phyloP scores from a whole-genome alignment of 192 early-diverging fungal genomes.

The Linnemannia hyalina region DNA sequence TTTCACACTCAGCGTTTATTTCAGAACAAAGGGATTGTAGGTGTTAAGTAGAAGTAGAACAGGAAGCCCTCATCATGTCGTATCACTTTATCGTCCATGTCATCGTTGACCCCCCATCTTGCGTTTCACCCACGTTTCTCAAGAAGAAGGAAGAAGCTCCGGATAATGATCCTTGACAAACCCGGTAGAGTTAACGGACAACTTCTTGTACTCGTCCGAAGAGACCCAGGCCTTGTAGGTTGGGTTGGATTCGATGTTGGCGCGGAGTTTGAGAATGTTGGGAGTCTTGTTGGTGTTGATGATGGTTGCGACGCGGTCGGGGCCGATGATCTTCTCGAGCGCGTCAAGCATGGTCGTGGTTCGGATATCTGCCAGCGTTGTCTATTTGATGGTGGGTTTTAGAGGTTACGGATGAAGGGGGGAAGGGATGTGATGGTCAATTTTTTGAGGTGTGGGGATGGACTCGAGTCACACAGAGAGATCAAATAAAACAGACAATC shows the following conservation, averaged over 20 bases:
- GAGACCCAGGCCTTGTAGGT: slow-evolving; percentile 26
- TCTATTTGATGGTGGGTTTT: neutral
- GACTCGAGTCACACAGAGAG: neutral
- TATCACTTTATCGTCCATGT: too few species aligned
- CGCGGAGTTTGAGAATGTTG: slow-evolving; percentile 16
- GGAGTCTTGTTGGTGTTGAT: slow-evolving; percentile 36
- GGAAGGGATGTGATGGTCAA: too few species aligned
- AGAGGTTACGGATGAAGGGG: too few species aligned
- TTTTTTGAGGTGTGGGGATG: too few species aligned
- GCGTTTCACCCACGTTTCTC: neutral
- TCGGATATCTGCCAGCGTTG: slow-evolving; percentile 33
- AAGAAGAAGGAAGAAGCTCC: neutral
- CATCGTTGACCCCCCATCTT: too few species aligned
- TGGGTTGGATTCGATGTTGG: slow-evolving; percentile 22
- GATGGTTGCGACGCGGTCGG: slow-evolving; percentile 14
- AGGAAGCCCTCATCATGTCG: too few species aligned
- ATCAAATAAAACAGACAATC: neutral
- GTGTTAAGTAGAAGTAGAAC: too few species aligned
- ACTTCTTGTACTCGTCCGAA: slow-evolving; percentile 36
- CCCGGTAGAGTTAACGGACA: slow-evolving; percentile 2
- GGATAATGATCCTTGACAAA: slow-evolving; percentile 29
- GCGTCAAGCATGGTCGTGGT: slow-evolving; percentile 30
- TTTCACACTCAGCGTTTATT: neutral
- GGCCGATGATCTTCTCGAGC: slow-evolving; percentile 30
- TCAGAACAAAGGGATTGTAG: neutral